Conservation (phyloP, 1,284 basidiomycete species). For the Gomphus bonarii region DNA sequence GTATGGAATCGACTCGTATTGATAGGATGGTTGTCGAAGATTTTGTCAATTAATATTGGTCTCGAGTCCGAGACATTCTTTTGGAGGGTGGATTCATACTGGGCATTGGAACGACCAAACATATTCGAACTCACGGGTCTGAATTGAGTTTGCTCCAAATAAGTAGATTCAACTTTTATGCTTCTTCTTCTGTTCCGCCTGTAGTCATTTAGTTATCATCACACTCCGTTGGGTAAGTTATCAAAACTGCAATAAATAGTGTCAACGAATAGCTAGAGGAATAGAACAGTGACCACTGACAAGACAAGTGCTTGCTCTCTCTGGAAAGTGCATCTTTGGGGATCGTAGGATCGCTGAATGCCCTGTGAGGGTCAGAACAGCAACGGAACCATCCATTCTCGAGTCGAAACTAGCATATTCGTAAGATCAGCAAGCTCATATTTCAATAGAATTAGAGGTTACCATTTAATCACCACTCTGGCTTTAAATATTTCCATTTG, state of each 20-base stretch:
- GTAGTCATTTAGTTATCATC: not conserved
- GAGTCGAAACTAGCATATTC: slow-evolving; percentile 37
- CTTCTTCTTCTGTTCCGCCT: too few relatives aligned
- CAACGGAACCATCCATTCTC: slow-evolving; percentile 38
- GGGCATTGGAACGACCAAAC: too few relatives aligned
- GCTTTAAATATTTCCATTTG: slow-evolving; percentile 53
- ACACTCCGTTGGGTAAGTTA: slow-evolving; percentile 2
- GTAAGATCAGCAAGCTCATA: not conserved
- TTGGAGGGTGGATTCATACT: too few relatives aligned
- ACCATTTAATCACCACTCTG: slow-evolving; percentile 64
- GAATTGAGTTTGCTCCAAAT: too few relatives aligned
- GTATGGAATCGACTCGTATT: too few relatives aligned
- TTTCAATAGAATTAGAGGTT: slow-evolving; percentile 17
- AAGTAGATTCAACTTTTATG: too few relatives aligned
- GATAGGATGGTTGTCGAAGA: too few relatives aligned
- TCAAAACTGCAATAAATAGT: not conserved
- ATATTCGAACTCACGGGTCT: too few relatives aligned
- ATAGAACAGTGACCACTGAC: slow-evolving; percentile 17
- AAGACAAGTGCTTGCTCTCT: slow-evolving; percentile 51
- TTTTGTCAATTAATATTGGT: too few relatives aligned
- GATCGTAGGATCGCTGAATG: slow-evolving; percentile 43
- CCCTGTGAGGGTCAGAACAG: slow-evolving; percentile 48
- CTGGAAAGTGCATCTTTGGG: slow-evolving; percentile 38
- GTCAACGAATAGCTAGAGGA: not conserved
- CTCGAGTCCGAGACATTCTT: too few relatives aligned